Evolutionary conservation across 2,329 filamentous ascomycete genomes (phyloP), one percentile per base, ranked within the genome.

Genomic region (Chalara sp.): DNA sequence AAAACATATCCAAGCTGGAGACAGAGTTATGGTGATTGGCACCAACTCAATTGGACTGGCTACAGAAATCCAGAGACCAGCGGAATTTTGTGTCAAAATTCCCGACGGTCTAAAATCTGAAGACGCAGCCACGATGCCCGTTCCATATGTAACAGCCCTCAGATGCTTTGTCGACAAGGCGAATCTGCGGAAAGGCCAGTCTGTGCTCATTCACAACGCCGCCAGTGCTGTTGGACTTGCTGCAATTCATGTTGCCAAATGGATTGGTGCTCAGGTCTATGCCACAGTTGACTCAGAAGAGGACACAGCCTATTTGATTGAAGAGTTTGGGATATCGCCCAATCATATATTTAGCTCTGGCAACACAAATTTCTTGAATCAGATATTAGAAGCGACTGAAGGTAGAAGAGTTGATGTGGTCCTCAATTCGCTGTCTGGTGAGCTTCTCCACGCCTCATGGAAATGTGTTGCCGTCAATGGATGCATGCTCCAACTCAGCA

Each of bases 121-220:
- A 35, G 64, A 66, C 1, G 71, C 66, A 1, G 70, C 72, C 0
- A 58, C 70, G 7, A 58, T 69, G 5, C 70, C 72, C 0, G 68
- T 70, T 3, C 63, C 68, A 1, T 53, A 56, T 32, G 13, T 33
- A 46, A 47, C 46, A 3, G 55, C 51, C 5, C 48, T 58, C 41
- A 53, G 56, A 31, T 41, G 40, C 12, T 37, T 59, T 10, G 43
- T 52, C 21, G 39, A 52, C 10, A 35, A 53, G 7, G 55, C 40
- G 48, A n/a, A 52, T 5, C 37, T 66, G 5, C 21, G 53, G 21
- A 52, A 47, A 6, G 54, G 55, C 6, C 58, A 68, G 37, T 55
- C 39, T 2, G 48, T 70, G 5, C 46, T 71, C 1, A 63, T 71
- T 5, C 59, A 65, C 21, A 54, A 57, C 2, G 67, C 58, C 2